Conservation (phyloP, 208 protist genomes). For the Acanthamoeba royreba region DNA sequence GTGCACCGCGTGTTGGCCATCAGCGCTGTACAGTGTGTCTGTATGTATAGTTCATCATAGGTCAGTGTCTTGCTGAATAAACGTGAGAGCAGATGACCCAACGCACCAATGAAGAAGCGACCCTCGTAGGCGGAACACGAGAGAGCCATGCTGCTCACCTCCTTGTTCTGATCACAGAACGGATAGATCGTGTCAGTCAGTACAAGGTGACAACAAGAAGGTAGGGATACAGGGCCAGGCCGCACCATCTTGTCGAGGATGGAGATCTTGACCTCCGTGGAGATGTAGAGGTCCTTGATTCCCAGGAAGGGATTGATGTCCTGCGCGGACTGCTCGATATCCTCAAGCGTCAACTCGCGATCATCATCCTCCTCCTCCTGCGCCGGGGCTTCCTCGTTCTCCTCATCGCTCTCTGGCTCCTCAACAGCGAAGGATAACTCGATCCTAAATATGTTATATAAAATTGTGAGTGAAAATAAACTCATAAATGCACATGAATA, state of each 20-base stretch:
- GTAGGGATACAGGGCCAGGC: background rate
- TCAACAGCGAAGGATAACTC: background rate
- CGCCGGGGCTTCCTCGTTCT: background rate
- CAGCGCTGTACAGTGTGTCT: conserved; percentile 1
- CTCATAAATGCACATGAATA: no score
- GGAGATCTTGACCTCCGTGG: background rate
- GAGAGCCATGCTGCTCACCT: background rate
- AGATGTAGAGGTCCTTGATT: background rate
- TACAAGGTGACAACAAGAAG: background rate
- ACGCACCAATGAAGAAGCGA: background rate
- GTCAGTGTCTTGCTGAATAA: background rate
- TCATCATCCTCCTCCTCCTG: background rate
- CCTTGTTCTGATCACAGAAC: background rate
- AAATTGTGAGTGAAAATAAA: no score
- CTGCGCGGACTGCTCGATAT: no score
- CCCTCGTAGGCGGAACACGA: background rate
- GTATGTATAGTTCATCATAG: no score
- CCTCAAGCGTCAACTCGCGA: no score
- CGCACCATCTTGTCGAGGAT: background rate
- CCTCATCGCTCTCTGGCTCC: background rate
- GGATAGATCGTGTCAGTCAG: no score
- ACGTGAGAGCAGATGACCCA: background rate
- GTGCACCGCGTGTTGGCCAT: background rate
- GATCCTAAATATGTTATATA: background rate
- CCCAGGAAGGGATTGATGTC: background rate